These are phyloP conservation scores for Amanita rimosa DNA, from an alignment of 768 basidiomycete species.

Conservation along the genomic window DNA sequence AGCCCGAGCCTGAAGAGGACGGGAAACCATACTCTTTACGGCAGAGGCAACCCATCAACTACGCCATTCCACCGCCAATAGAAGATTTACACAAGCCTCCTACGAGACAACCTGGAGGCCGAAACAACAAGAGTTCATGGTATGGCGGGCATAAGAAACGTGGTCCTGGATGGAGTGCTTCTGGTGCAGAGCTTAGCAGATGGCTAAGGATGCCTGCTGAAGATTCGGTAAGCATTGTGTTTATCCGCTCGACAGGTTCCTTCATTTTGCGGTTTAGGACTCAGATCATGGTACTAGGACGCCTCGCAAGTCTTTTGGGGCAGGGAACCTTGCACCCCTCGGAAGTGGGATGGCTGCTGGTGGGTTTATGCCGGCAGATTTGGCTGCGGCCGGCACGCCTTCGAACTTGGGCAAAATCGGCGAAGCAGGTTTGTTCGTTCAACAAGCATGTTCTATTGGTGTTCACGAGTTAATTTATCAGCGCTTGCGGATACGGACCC, in stretches of 20 bases:
- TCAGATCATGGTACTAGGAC: slow-evolving; percentile 60
- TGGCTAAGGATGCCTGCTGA: slow-evolving; percentile 70
- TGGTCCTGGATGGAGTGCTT: slow-evolving; percentile 68
- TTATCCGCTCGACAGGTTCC: background rate
- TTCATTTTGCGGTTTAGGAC: slow-evolving; percentile 31
- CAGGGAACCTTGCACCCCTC: slow-evolving; percentile 30
- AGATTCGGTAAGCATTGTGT: slow-evolving; percentile 44
- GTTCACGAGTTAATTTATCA: slow-evolving; percentile 19
- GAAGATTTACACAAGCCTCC: slow-evolving; percentile 53
- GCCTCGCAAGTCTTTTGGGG: slow-evolving; percentile 55
- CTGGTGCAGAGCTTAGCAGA: slow-evolving; percentile 62
- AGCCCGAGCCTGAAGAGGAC: slow-evolving; percentile 36
- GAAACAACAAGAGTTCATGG: slow-evolving; percentile 18
- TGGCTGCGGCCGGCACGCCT: slow-evolving; percentile 67
- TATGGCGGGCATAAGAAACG: slow-evolving; percentile 26
- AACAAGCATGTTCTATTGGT: slow-evolving; percentile 9
- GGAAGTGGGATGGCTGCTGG: slow-evolving; percentile 42
- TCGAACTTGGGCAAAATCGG: slow-evolving; percentile 81
- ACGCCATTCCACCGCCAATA: slow-evolving; percentile 71
- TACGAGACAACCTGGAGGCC: slow-evolving; percentile 22
- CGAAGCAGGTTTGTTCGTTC: slow-evolving; percentile 44
- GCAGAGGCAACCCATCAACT: slow-evolving; percentile 61
- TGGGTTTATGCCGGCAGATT: slow-evolving; percentile 51
- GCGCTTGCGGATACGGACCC: slow-evolving; percentile 94
- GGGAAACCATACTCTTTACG: slow-evolving; percentile 57